Percentiles rank a stretch among this genome's conserved stretches.
These are phyloP conservation scores for Corallochytrium limacisporum DNA, from an alignment of 78 protist species.

Conservation along the genomic window DNA sequence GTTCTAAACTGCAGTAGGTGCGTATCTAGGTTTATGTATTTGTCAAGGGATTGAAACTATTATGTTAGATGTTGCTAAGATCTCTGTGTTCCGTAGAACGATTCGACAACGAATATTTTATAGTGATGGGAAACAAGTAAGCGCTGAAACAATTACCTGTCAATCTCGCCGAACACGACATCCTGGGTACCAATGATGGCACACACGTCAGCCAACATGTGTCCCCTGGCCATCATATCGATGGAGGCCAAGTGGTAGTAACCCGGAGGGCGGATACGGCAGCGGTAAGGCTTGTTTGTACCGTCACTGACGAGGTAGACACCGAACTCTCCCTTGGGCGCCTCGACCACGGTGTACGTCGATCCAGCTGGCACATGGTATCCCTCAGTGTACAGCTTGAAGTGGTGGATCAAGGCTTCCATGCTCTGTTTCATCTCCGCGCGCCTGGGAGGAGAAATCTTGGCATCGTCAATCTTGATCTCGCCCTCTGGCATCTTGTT, in stretches of 20 bases:
- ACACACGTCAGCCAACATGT: slow-evolving; percentile 40
- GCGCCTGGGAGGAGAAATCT: slow-evolving; percentile 36
- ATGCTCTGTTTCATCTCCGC: slow-evolving; percentile 43
- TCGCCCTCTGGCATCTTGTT: slow-evolving; percentile 37
- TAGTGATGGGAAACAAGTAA: no score
- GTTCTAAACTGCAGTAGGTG: no score
- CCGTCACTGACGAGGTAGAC: slow-evolving; percentile 39
- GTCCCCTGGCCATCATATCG: slow-evolving; percentile 10
- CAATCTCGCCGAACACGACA: slow-evolving; percentile 41
- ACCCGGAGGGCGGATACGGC: slow-evolving; percentile 44
- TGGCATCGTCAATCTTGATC: slow-evolving; percentile 30
- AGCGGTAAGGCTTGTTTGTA: slow-evolving; percentile 36
- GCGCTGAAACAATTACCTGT: no score
- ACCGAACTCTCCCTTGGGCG: slow-evolving; percentile 35
- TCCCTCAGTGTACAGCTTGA: slow-evolving; percentile 49
- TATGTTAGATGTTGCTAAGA: no score
- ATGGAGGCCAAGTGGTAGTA: slow-evolving; percentile 12
- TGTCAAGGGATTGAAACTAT: no score
- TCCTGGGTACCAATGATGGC: slow-evolving; percentile 31
- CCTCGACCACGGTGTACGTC: slow-evolving; percentile 41
- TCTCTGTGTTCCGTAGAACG: no score
- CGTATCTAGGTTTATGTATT: no score
- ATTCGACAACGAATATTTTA: no score
- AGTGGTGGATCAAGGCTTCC: slow-evolving; percentile 43
- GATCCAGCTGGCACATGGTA: slow-evolving; percentile 21